Percentiles rank a stretch among this genome's conserved stretches.
phyloP scores from a whole-genome alignment of 306 rosid genomes.

The Heteromeles arbutifolia region DNA sequence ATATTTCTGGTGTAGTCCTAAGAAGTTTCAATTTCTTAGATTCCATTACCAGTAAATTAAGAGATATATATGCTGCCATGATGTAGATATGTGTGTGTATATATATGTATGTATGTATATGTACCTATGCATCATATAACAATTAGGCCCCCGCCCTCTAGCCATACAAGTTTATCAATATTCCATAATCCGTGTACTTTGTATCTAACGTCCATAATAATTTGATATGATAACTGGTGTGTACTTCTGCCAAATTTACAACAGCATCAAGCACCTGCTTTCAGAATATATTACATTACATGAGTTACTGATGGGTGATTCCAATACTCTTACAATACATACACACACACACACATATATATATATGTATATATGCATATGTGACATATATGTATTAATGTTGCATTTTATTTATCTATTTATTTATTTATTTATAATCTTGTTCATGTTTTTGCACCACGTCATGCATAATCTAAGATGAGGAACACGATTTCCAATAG shows the following conservation, averaged over 20 bases:
- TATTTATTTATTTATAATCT: no score
- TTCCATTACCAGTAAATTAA: constrained; percentile 25
- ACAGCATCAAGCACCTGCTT: background rate
- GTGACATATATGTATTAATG: no score
- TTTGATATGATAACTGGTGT: background rate
- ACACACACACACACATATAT: no score
- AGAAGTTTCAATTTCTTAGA: constrained; percentile 18
- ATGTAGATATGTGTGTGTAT: no score
- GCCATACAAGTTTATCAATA: background rate
- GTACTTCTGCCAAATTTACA: background rate
- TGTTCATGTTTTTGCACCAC: no score
- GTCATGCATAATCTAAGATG: no score
- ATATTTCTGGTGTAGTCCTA: constrained; percentile 33
- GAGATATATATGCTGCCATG: background rate
- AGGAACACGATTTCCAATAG: no score
- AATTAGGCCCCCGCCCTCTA: background rate
- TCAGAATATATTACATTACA: background rate
- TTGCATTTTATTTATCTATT: no score
- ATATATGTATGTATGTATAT: background rate
- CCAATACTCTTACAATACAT: background rate
- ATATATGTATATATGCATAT: no score
- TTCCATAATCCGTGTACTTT: background rate
- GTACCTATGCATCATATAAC: background rate
- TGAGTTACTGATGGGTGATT: background rate
- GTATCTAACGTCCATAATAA: background rate